Evolutionary conservation across 139 green algal species (phyloP).

Genomic region (Limnomonas spitsbergensis): DNA sequence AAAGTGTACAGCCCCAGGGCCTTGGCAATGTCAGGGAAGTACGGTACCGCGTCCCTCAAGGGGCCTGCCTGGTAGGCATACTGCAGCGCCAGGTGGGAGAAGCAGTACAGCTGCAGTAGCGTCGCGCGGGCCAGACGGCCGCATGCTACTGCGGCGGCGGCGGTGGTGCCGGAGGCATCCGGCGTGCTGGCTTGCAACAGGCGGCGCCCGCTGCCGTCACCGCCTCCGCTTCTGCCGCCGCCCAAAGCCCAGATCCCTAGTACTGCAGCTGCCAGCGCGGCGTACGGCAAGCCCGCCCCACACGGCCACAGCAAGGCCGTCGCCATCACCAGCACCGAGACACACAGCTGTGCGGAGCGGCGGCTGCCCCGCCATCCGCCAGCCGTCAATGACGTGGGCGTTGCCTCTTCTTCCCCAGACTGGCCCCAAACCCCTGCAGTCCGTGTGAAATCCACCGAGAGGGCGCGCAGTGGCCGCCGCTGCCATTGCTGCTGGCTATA

Average conservation of each 20-base stretch:
- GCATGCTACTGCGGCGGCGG: neutral
- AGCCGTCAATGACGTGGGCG: no score
- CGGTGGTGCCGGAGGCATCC: neutral
- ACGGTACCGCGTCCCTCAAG: neutral
- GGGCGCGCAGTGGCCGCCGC: no score
- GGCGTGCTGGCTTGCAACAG: no score
- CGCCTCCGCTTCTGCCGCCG: neutral
- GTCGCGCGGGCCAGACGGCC: neutral
- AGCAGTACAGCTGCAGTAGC: neutral
- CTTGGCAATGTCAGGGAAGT: neutral
- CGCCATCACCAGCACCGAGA: neutral
- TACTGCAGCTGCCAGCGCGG: neutral
- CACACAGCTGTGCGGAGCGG: no score
- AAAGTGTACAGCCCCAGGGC: neutral
- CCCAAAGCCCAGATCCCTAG: neutral
- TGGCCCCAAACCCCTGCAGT: no score
- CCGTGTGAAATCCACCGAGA: no score
- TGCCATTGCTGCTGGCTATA: no score
- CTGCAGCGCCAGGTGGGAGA: neutral
- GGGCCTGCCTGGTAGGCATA: neutral
- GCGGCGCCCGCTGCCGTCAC: no score
- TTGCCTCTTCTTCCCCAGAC: no score
- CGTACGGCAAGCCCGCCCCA: slow-evolving; percentile 4
- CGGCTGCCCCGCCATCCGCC: no score
- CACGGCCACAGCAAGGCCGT: slow-evolving; percentile 14